phyloP scores from a whole-genome alignment of 331 rosid species.

The Acacia concinna region DNA sequence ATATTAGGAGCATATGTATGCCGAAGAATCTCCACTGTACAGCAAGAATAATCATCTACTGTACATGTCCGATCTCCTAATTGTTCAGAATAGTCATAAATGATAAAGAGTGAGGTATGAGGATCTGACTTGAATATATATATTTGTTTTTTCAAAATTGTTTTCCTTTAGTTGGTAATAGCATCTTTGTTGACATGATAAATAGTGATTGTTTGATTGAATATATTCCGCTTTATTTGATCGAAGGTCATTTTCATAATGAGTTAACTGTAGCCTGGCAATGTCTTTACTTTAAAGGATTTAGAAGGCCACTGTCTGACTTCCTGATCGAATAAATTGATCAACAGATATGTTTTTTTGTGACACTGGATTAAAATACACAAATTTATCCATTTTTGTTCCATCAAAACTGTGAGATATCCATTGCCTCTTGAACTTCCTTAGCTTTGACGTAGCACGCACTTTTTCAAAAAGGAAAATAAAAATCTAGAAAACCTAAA shows the following conservation, averaged over 20 bases:
- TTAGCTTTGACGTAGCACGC: neutral
- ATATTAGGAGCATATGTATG: neutral
- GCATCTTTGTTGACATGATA: neutral
- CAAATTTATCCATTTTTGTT: neutral
- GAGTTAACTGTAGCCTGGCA: neutral
- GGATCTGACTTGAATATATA: neutral
- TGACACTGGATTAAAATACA: neutral
- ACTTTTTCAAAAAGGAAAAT: neutral
- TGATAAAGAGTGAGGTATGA: neutral
- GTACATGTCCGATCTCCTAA: conserved; percentile 3
- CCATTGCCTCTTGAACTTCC: neutral
- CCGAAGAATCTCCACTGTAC: neutral
- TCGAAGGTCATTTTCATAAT: neutral
- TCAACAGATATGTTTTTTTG: neutral
- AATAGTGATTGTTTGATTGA: too few relatives aligned
- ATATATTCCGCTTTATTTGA: neutral
- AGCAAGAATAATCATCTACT: conserved; percentile 3
- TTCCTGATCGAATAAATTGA: neutral
- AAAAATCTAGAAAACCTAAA: neutral
- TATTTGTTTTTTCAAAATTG: neutral
- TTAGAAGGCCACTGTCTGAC: neutral
- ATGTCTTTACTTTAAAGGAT: neutral
- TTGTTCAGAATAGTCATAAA: neutral
- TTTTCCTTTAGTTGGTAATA: neutral
- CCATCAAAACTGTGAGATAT: neutral